These are phyloP conservation scores for Mrakia gelida DNA, from an alignment of 768 basidiomycete genomes.

Conservation along the genomic window DNA sequence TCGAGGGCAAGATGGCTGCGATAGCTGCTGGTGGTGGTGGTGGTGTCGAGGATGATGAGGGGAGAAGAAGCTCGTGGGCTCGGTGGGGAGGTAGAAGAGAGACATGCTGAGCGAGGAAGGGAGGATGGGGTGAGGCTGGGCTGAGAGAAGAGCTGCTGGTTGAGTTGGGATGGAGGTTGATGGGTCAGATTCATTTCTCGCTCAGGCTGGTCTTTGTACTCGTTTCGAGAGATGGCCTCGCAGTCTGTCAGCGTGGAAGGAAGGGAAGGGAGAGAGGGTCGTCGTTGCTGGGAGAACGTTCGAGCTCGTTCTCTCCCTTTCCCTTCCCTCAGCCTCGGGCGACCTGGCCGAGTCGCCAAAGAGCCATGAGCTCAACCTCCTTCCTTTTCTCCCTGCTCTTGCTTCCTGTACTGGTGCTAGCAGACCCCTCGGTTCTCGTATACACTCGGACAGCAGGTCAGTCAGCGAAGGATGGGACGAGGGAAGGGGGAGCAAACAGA, in stretches of 20 bases:
- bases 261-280: not conserved
- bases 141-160: not conserved
- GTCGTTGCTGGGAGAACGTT: not conserved
- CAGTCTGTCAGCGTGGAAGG: not conserved
- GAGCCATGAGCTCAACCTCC: not conserved
- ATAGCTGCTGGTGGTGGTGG: not conserved
- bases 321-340: not conserved
- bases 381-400: not conserved
- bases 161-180: not conserved
- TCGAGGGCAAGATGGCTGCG: not conserved
- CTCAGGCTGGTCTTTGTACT: not conserved
- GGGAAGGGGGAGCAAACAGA: not conserved
- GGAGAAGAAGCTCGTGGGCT: not conserved
- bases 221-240: not conserved
- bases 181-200: not conserved
- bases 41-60: not conserved
- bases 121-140: not conserved
- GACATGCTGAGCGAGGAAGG: not conserved
- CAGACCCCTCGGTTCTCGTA: slow-evolving; percentile 15
- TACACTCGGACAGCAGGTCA: slow-evolving; percentile 27
- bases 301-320: not conserved
- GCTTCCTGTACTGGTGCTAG: not conserved
- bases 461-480: not conserved
- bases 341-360: not conserved
- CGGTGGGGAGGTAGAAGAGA: not conserved